phyloP scores from a whole-genome alignment of 441 rosid genomes.

The Croton laevigatus region DNA sequence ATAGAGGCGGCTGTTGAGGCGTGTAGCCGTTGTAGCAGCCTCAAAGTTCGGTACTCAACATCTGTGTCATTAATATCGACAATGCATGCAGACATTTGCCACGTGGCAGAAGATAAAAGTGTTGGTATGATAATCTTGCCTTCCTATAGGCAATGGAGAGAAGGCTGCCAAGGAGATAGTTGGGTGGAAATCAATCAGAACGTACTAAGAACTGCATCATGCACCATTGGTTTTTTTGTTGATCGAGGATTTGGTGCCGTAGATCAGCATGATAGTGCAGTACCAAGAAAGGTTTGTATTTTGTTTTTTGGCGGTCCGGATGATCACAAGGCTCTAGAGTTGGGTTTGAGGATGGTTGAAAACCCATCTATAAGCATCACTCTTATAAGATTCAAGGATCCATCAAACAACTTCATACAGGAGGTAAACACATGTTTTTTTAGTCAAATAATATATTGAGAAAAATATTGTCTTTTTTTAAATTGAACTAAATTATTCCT shows the following conservation, averaged over 20 bases:
- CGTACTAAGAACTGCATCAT: slow-evolving; percentile 36
- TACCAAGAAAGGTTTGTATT: slow-evolving; percentile 24
- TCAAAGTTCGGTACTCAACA: slow-evolving; percentile 31
- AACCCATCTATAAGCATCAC: slow-evolving; percentile 20
- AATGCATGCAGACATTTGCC: slow-evolving; percentile 50
- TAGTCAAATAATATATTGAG: no score
- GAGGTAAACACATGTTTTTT: not conserved
- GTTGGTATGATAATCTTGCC: slow-evolving; percentile 40
- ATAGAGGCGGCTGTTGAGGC: slow-evolving; percentile 31
- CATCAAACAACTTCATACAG: not conserved
- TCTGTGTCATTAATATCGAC: slow-evolving; percentile 39
- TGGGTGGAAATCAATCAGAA: slow-evolving; percentile 41
- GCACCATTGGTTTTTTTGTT: slow-evolving; percentile 42
- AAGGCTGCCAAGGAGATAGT: slow-evolving; percentile 12
- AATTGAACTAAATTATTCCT: no score
- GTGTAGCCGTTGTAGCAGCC: slow-evolving; percentile 18
- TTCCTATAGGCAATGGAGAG: slow-evolving; percentile 33
- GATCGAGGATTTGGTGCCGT: slow-evolving; percentile 29
- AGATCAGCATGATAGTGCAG: no score
- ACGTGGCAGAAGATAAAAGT: slow-evolving; percentile 38
- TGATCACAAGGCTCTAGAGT: slow-evolving; percentile 37
- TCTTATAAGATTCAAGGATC: slow-evolving; percentile 23
- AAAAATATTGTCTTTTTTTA: no score
- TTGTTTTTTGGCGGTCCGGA: slow-evolving; percentile 40
- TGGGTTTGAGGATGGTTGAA: slow-evolving; percentile 35